Evolutionary conservation across 2,329 filamentous ascomycete genomes (phyloP).

Genomic region (Diplocarpon rosae): DNA sequence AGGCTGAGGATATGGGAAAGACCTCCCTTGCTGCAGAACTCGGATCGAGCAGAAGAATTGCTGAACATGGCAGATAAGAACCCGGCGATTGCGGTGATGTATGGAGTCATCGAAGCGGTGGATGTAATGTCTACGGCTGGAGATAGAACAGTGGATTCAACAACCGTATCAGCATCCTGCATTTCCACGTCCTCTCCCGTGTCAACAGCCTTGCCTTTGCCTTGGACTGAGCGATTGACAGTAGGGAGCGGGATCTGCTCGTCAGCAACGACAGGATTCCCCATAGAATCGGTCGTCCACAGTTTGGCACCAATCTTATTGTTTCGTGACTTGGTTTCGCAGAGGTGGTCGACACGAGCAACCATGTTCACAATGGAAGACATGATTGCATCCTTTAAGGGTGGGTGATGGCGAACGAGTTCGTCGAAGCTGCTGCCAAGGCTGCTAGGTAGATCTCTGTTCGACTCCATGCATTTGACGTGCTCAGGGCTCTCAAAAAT

Average conservation of each 20-base stretch:
- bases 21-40: constrained; percentile 69
- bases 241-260: constrained; percentile 25
- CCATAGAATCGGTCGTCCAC: constrained; percentile 48
- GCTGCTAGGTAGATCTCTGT: constrained; percentile 58
- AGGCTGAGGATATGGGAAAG: constrained; percentile 78
- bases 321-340: constrained; percentile 55
- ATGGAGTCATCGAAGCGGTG: constrained; percentile 31
- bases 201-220: constrained; percentile 30
- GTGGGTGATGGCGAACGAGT: constrained; percentile 83
- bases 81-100: constrained; percentile 62
- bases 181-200: constrained; percentile 55
- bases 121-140: constrained; percentile 18
- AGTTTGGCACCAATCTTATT: constrained; percentile 72
- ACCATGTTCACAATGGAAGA: constrained; percentile 86
- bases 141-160: neutral
- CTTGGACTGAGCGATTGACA: constrained; percentile 26
- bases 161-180: constrained; percentile 38
- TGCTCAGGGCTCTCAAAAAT: constrained; percentile 93
- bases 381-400: constrained; percentile 67
- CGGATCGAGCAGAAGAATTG: constrained; percentile 27
- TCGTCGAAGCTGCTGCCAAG: constrained; percentile 88
- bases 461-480: constrained; percentile 70
- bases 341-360: constrained; percentile 65
- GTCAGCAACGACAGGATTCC: constrained; percentile 47
- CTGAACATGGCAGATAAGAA: constrained; percentile 47